These are phyloP conservation scores for Immersiporthe knoxdaviesiana DNA, from an alignment of 2,329 filamentous ascomycete genomes.

Conservation along the genomic window DNA sequence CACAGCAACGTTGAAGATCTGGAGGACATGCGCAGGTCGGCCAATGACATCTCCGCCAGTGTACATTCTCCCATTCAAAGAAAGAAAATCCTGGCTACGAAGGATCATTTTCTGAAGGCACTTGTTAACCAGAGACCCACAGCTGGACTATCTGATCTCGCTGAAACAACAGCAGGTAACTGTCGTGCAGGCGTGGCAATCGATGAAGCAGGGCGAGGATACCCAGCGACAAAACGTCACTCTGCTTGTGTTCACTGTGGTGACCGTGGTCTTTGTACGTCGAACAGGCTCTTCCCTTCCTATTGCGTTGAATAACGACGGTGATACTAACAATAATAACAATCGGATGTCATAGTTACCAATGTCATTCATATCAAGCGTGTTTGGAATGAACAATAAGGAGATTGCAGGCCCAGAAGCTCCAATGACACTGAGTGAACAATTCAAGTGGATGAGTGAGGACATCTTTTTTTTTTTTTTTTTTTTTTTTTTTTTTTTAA, in stretches of 20 bases:
- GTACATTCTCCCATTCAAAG: slow-evolving; percentile 33
- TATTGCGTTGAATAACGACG: no score
- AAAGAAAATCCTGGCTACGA: no score
- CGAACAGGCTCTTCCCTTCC: not conserved
- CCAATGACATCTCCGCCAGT: slow-evolving; percentile 39
- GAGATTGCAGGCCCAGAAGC: slow-evolving; percentile 25
- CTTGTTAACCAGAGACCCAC: not conserved
- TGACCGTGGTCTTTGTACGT: slow-evolving; percentile 51
- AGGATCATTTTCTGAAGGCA: no score
- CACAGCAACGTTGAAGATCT: slow-evolving; percentile 40
- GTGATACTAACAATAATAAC: not conserved
- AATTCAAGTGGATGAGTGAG: slow-evolving; percentile 30
- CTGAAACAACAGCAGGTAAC: slow-evolving; percentile 52
- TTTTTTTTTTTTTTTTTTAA: not conserved
- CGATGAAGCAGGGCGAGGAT: slow-evolving; percentile 44
- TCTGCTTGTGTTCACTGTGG: slow-evolving; percentile 51
- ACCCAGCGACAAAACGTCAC: slow-evolving; percentile 46
- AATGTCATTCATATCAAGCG: slow-evolving; percentile 42
- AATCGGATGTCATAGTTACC: no score
- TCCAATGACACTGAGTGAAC: slow-evolving; percentile 26
- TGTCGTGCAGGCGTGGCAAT: slow-evolving; percentile 48
- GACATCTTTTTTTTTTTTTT: no score
- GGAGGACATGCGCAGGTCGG: slow-evolving; percentile 38
- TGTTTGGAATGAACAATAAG: slow-evolving; percentile 47
- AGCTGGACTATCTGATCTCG: slow-evolving; percentile 44